phyloP scores from a whole-genome alignment of 2,329 filamentous ascomycete species.

The Sarocladium brachiariae region DNA sequence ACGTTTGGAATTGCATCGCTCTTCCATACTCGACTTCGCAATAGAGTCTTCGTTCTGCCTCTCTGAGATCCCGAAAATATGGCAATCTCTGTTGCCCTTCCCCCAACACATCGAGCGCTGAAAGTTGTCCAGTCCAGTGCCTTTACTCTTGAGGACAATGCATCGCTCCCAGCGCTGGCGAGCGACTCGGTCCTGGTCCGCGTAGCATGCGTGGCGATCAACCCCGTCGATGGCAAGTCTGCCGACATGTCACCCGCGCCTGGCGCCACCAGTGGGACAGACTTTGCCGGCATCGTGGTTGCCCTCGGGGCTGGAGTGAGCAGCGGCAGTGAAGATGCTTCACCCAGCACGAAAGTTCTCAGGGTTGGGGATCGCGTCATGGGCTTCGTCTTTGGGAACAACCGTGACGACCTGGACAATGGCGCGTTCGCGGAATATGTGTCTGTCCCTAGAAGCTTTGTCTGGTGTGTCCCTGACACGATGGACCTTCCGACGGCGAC shows the following conservation, averaged over 20 bases:
- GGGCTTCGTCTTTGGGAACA: slow-evolving; percentile 14
- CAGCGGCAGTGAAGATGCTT: slow-evolving; percentile 9
- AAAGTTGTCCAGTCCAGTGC: no score
- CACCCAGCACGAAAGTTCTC: slow-evolving; percentile 10
- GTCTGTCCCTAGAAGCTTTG: slow-evolving; percentile 10
- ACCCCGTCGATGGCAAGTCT: slow-evolving; percentile 16
- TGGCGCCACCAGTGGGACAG: slow-evolving; percentile 15
- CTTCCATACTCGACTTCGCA: no score
- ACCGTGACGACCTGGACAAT: slow-evolving; percentile 12
- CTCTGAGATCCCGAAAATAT: no score
- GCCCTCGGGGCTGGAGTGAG: slow-evolving; percentile 11
- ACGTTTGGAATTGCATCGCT: no score
- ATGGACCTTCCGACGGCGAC: not conserved
- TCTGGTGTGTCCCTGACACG: slow-evolving; percentile 12
- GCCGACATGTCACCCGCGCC: slow-evolving; percentile 15
- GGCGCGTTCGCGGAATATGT: slow-evolving; percentile 15
- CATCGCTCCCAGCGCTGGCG: no score
- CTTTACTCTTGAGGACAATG: no score
- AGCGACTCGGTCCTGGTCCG: not conserved
- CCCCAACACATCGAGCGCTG: no score
- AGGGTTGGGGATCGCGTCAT: slow-evolving; percentile 13
- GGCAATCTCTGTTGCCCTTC: no score
- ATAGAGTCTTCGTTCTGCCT: no score
- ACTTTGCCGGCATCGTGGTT: slow-evolving; percentile 15
- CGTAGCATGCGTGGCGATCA: slow-evolving; percentile 13